Evolutionary conservation across 1,284 basidiomycete genomes (phyloP), one percentile per base, ranked within the genome.

Genomic region (Rhodotorula sp.): DNA sequence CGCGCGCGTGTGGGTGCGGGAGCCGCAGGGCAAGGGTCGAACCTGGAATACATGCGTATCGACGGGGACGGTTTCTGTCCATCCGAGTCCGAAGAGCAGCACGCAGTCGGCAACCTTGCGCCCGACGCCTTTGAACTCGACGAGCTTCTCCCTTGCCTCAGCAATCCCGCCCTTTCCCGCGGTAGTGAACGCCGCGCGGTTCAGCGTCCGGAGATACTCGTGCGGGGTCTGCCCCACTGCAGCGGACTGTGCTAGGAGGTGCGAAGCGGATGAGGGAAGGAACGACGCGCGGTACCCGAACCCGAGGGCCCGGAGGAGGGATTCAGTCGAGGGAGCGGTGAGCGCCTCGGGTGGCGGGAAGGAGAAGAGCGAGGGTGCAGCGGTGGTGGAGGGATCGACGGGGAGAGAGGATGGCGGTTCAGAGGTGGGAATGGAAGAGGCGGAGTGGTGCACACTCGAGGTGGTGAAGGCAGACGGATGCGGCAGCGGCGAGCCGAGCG

Each of bases 41-140:
- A 73, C 71, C 48, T 77, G 77, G 75, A 90, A 85, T 25, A 97
- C 90, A 79, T 97, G 94, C 0, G 94, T 96, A 79, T 97, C 94
- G 60, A 97, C 91, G 4, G 95, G 95, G 21, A 97, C 87, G 17
- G 93, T 88, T 71, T 91, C 89, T 75, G 83, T 91, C 86, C 97
- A 94, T 81, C 97, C 92, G 67, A 98, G 82, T 76, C 92, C 94
- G 91, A 99, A 98, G 36, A 99, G 84, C 65, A 97, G 83, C 46
- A 99, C 86, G 80, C 97, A 99, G 80, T 98, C 96, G 1, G 92
- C 93, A 1, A 97, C 94, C 81, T 99, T 99, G 48, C 94, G 87
- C 1, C 97, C 97, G 0, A 99, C 92, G 0, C 97, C 97, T 57
- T 92, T 87, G 75, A 94, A 88, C 78, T 86, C 88, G 51, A 97